These are phyloP conservation scores for Talaromyces sp. DNA, from an alignment of 2,329 filamentous ascomycete species.

Conservation along the genomic window DNA sequence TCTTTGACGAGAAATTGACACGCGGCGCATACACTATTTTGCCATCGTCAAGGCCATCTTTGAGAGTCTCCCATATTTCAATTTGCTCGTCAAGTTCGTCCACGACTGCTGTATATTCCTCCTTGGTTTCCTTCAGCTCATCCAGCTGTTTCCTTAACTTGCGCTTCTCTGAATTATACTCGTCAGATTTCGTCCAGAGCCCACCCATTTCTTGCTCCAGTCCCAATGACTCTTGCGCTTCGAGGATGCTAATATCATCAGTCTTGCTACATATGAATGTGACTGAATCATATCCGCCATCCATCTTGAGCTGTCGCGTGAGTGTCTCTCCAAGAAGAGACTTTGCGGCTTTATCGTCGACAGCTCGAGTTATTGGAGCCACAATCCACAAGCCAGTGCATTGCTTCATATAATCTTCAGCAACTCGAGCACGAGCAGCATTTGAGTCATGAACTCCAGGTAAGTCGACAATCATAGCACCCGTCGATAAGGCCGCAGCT, in stretches of 20 bases:
- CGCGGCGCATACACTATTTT: constrained; percentile 37
- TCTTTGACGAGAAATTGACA: neutral
- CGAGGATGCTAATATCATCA: constrained; percentile 55
- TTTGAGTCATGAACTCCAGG: constrained; percentile 60
- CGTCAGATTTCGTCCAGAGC: constrained; percentile 21
- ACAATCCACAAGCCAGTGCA: constrained; percentile 61
- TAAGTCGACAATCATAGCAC: constrained; percentile 56
- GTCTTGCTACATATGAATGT: constrained; percentile 63
- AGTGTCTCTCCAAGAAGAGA: constrained; percentile 55
- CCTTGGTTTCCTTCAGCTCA: constrained; percentile 51
- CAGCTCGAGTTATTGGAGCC: constrained; percentile 58
- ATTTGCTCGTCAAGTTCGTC: constrained; percentile 37
- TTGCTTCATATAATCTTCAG: constrained; percentile 57
- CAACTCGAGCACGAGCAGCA: constrained; percentile 56
- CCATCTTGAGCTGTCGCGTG: constrained; percentile 58
- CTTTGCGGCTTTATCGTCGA: constrained; percentile 58
- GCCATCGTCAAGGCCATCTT: constrained; percentile 39
- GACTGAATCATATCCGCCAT: constrained; percentile 52
- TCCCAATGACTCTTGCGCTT: constrained; percentile 42
- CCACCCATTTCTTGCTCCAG: constrained; percentile 34
- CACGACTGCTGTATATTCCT: constrained; percentile 39
- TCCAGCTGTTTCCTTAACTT: constrained; percentile 64
- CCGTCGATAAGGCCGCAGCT: constrained; percentile 50
- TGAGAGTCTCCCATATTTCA: constrained; percentile 45
- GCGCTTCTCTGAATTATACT: constrained; percentile 16